Base-by-base conservation (phyloP, 2,329 filamentous ascomycete genomes). In the Beauveria pseudobassiana region DNA sequence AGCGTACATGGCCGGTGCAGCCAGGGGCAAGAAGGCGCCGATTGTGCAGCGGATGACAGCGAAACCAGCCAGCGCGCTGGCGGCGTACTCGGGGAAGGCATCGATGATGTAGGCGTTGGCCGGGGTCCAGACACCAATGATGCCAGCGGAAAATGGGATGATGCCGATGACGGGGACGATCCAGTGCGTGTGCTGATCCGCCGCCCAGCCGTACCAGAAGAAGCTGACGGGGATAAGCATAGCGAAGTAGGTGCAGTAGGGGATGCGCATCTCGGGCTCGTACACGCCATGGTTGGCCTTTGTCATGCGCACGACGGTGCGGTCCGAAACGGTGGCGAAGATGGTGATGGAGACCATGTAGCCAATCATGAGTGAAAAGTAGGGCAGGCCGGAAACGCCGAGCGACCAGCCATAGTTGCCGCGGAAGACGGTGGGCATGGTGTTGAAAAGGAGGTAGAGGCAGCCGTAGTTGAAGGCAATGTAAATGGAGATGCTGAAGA, bases 1-100 rank as follows among this genome's bases (percentile, higher is more conserved):
- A 53, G 81, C 76, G 68, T 87, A 88, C 77, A 90, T 81, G 9
- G 85, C 80, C 0, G 73, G 75, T 1, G 87, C 87, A 62, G 88
- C 87, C 1, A 91, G 77, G 1, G 88, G 88, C 69, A 91, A 89
- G 0, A 82, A 85, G 1, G 85, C 86, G 20, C 87, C 88, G 65
- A 90, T 86, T 6, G 85, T 72, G 2, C 83, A 87, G 58, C 71
- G 70, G 59, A 72, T 64, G 38, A 73, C 69, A 2, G 69, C 69
- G n/a, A 70, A 72, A 2, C 70, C 71, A 8, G 72, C 72, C 14
- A 72, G 65, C 1, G 69, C 70, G 26, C 70, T 72, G 40, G 72
- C 72, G 1, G 72, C 71, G 52, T 72, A 70, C n/a, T 66, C 64
- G 9, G 70, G 65, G 50, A 69, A 73, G 22, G 68, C 68, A 45